Conservation (phyloP, 345 rosid species). For the Turritis glabra region DNA sequence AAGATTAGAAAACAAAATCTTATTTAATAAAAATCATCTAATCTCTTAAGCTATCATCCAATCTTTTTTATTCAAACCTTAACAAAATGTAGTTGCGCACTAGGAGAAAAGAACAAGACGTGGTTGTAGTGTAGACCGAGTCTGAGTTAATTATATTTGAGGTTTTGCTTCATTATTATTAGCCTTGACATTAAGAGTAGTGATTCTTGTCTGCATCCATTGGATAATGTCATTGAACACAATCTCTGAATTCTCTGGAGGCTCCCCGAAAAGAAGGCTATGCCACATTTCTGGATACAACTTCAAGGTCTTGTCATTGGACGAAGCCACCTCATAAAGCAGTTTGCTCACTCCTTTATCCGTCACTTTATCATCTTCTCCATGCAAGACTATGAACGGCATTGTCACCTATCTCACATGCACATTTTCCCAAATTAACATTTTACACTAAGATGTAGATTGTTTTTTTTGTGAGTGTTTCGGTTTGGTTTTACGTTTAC, state of each 20-base stretch:
- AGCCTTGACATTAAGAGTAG: constrained; percentile 33
- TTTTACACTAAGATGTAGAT: neutral
- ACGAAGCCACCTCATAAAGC: constrained; percentile 51
- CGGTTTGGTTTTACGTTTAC: too few species aligned
- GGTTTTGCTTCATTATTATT: constrained; percentile 7
- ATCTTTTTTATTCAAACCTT: neutral
- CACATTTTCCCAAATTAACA: constrained; percentile 1
- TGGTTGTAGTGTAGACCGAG: neutral
- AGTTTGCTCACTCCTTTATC: constrained; percentile 61
- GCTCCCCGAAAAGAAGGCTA: constrained; percentile 80
- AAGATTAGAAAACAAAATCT: neutral
- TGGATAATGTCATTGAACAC: constrained; percentile 67
- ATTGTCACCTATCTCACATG: constrained; percentile 53
- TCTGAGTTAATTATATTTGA: constrained; percentile 15
- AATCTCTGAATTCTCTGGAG: constrained; percentile 53
- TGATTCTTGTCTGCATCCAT: constrained; percentile 62
- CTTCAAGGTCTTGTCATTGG: constrained; percentile 74
- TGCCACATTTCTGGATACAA: constrained; percentile 93
- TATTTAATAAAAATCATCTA: neutral
- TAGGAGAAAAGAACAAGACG: neutral
- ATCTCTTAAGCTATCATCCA: neutral
- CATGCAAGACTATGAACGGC: constrained; percentile 81
- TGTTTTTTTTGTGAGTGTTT: too few species aligned
- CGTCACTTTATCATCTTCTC: constrained; percentile 83
- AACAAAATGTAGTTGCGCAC: neutral